Conservation (phyloP, 805 yeast species). For the Yamadazyma takamatsuzukensis region DNA sequence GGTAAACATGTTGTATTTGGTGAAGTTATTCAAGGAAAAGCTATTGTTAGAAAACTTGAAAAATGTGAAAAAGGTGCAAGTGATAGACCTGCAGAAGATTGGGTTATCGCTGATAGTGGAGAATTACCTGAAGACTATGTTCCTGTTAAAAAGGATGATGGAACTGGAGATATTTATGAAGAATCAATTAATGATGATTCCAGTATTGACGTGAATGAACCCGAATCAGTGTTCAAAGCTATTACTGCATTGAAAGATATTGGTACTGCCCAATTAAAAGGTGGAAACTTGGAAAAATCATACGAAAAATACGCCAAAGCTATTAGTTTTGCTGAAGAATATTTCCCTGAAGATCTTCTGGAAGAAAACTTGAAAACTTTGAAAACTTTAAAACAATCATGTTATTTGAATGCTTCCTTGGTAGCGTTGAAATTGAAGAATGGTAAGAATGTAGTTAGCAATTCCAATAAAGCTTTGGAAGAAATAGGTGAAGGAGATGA, state of each 20-base stretch:
- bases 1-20: slow-evolving; percentile 98
- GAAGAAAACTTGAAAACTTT: slow-evolving; percentile 50
- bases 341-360: slow-evolving; percentile 65
- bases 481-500: slow-evolving; percentile 57
- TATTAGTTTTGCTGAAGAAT: slow-evolving; percentile 62
- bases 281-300: slow-evolving; percentile 54
- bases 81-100: slow-evolving; percentile 71
- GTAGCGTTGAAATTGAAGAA: slow-evolving; percentile 63
- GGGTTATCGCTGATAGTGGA: slow-evolving; percentile 77
- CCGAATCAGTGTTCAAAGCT: slow-evolving; percentile 67
- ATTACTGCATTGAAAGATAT: slow-evolving; percentile 64
- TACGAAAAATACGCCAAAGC: slow-evolving; percentile 72
- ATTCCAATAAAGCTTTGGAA: slow-evolving; percentile 65
- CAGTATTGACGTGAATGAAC: slow-evolving; percentile 52
- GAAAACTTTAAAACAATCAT: slow-evolving; percentile 56
- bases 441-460: slow-evolving; percentile 50
- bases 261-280: slow-evolving; percentile 74
- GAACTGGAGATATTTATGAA: slow-evolving; percentile 82
- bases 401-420: slow-evolving; percentile 70
- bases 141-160: slow-evolving; percentile 59
- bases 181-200: slow-evolving; percentile 73
- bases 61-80: slow-evolving; percentile 56
- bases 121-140: slow-evolving; percentile 60
- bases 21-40: slow-evolving; percentile 75
- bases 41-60: slow-evolving; percentile 76